phyloP scores from a whole-genome alignment of 306 rosid species.

The Fragaria vesca region DNA sequence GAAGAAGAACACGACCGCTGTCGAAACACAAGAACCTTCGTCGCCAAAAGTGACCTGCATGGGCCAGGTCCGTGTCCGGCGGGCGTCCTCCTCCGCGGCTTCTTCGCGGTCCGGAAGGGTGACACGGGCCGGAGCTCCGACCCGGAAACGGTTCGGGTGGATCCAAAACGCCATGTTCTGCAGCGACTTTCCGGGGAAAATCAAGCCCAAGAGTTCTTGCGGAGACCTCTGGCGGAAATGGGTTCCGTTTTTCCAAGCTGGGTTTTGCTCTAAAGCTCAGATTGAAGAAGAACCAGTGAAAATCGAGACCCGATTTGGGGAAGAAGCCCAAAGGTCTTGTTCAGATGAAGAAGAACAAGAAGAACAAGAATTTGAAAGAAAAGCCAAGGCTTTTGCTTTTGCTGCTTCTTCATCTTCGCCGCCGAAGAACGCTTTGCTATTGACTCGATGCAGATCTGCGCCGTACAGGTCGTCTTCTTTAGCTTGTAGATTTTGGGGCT shows the following conservation, averaged over 20 bases:
- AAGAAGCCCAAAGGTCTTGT: constrained; percentile 2
- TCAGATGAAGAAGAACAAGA: constrained; percentile 32
- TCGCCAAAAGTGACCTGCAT: constrained; percentile 96
- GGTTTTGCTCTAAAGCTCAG: constrained; percentile 36
- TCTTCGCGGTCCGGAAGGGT: not conserved
- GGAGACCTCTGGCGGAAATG: constrained; percentile 49
- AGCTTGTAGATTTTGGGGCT: constrained; percentile 59
- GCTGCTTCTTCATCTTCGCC: constrained; percentile 37
- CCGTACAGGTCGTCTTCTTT: constrained; percentile 75
- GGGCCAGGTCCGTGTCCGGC: constrained; percentile 75
- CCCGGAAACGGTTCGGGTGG: constrained; percentile 41
- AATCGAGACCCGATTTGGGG: constrained; percentile 28
- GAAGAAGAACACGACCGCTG: constrained; percentile 52
- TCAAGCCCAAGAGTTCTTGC: constrained; percentile 34
- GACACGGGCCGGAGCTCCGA: not conserved
- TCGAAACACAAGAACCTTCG: constrained; percentile 85
- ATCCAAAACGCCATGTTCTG: constrained; percentile 43
- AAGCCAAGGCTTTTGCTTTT: constrained; percentile 21
- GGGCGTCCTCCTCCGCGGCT: constrained; percentile 37
- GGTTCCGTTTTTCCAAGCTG: constrained; percentile 33
- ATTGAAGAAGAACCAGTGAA: constrained; percentile 24
- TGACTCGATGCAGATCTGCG: constrained; percentile 79
- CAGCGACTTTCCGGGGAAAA: constrained; percentile 26
- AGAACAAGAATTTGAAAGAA: constrained; percentile 24
- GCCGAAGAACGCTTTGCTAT: constrained; percentile 65